These are phyloP conservation scores for Salix koriyanagi DNA, from an alignment of 345 rosid genomes.

Conservation along the genomic window DNA sequence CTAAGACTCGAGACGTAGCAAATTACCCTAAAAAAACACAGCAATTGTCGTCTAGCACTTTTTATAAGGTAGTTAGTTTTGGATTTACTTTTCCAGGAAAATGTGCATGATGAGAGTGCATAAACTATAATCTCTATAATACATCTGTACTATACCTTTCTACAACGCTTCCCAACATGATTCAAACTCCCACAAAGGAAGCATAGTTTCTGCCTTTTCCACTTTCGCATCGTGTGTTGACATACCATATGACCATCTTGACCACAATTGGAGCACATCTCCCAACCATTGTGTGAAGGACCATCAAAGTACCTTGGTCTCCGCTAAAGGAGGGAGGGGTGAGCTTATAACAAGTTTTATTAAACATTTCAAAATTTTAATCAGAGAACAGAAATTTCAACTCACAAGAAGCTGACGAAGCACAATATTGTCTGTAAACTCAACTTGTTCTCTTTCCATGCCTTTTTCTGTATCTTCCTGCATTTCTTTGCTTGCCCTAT, in stretches of 20 bases:
- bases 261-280: background rate
- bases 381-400: background rate
- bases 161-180: background rate
- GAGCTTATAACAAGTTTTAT: background rate
- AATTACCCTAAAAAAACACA: no score
- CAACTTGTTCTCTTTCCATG: background rate
- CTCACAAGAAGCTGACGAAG: background rate
- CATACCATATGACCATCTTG: background rate
- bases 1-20: no score
- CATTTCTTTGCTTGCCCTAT: background rate
- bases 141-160: background rate
- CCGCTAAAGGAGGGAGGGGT: background rate
- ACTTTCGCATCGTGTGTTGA: background rate
- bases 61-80: background rate
- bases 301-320: background rate
- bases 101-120: background rate
- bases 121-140: background rate
- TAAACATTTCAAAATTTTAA: background rate
- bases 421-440: background rate
- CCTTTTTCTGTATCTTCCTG: background rate
- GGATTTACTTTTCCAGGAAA: no score
- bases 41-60: background rate
- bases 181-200: background rate
- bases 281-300: background rate
- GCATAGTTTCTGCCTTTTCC: background rate